These are phyloP conservation scores for Linum tenue DNA, from an alignment of 345 rosid genomes.

Conservation along the genomic window DNA sequence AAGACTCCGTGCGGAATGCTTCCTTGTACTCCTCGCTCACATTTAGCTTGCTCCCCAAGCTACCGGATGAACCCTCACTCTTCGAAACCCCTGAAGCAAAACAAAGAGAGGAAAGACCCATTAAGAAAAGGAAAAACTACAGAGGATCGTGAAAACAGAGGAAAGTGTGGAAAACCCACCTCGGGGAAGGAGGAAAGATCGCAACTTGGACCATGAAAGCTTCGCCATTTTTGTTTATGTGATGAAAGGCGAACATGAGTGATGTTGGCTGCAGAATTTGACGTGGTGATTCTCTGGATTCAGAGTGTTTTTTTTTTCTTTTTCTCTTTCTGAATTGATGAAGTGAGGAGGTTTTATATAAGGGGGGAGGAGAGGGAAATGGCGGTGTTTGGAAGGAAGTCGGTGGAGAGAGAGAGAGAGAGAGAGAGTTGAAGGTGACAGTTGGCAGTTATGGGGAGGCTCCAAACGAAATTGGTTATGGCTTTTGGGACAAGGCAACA, in stretches of 20 bases:
- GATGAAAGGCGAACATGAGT: background rate
- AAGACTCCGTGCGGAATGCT: slow-evolving; percentile 76
- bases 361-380: background rate
- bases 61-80: slow-evolving; percentile 16
- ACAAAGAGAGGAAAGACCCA: slow-evolving; percentile 12
- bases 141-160: background rate
- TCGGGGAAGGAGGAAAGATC: background rate
- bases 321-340: background rate
- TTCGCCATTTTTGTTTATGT: background rate
- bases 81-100: slow-evolving; percentile 29
- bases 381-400: background rate
- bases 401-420: too few species aligned
- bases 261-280: background rate
- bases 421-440: background rate
- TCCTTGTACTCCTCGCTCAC: slow-evolving; percentile 74
- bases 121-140: background rate
- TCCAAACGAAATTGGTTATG: background rate
- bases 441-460: background rate
- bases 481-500: background rate
- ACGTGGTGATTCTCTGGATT: background rate
- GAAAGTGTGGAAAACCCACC: background rate
- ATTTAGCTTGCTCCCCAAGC: slow-evolving; percentile 35
- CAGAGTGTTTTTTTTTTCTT: background rate
- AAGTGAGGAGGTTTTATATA: background rate
- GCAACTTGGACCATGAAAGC: background rate